phyloP scores from a whole-genome alignment of 106 monocot genomes.

The Triglochin maritima region DNA sequence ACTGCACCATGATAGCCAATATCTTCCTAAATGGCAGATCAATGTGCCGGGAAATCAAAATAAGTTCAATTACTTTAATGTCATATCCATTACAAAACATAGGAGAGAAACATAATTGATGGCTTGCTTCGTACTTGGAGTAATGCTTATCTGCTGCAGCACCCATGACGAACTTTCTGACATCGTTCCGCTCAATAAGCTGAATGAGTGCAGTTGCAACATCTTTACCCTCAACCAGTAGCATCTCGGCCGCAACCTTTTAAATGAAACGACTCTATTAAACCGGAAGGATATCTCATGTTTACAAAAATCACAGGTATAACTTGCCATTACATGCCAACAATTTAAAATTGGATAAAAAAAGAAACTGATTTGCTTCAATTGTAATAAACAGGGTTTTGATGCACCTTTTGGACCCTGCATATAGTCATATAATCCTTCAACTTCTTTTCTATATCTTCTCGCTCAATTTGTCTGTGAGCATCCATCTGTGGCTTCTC shows the following conservation, averaged over 20 bases:
- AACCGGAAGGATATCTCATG: too few relatives aligned
- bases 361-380: not conserved
- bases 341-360: not conserved
- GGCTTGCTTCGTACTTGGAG: conserved; percentile 4
- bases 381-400: not conserved
- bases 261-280: too few relatives aligned
- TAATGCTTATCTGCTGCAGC: conserved; percentile 6
- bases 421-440: conserved; percentile 28
- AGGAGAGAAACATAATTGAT: not conserved
- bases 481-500: conserved; percentile 17
- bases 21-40: not conserved
- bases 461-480: conserved; percentile 21
- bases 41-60: too few relatives aligned
- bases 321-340: not conserved
- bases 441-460: conserved; percentile 25
- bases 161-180: conserved; percentile 15
- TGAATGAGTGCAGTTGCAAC: conserved; percentile 4
- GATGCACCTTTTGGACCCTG: conserved; percentile 18
- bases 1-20: not conserved
- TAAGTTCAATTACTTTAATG: not conserved
- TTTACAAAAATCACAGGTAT: not conserved
- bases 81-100: not conserved
- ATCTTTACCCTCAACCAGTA: conserved; percentile 7
- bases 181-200: conserved; percentile 1
- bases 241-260: conserved; percentile 3